Percentiles rank a stretch among this genome's conserved stretches.
Evolutionary conservation across 1,284 basidiomycete genomes (phyloP).

Genomic region (Ganoderma resinaceum): DNA sequence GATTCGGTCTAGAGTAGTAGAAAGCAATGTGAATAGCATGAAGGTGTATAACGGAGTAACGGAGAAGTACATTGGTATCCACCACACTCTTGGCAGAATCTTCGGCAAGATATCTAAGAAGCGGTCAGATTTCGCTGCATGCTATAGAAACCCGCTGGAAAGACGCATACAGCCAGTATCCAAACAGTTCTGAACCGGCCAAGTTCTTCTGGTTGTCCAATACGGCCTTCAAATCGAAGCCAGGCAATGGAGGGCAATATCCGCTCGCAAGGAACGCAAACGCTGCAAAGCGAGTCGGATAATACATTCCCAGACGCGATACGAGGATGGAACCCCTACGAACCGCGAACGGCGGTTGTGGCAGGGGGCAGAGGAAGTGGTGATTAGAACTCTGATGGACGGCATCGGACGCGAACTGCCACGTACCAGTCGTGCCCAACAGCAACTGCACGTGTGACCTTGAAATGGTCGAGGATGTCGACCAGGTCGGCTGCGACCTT

Average conservation of each 20-base stretch:
- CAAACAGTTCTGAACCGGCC: constrained; percentile 41
- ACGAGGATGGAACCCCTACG: constrained; percentile 48
- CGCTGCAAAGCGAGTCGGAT: constrained; percentile 48
- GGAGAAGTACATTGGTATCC: constrained; percentile 35
- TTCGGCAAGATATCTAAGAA: constrained; percentile 37
- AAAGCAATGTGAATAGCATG: not conserved
- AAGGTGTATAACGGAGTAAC: not conserved
- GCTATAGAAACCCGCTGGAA: too few relatives aligned
- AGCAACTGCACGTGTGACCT: constrained; percentile 44
- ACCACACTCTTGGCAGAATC: constrained; percentile 40
- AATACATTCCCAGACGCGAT: constrained; percentile 47
- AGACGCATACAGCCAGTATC: constrained; percentile 40
- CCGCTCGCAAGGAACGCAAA: constrained; percentile 51
- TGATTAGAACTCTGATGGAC: constrained; percentile 3
- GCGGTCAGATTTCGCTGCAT: too few relatives aligned
- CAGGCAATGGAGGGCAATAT: constrained; percentile 43
- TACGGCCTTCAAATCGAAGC: constrained; percentile 29
- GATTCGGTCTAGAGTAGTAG: constrained; percentile 37
- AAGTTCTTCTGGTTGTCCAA: constrained; percentile 51
- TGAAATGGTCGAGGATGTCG: constrained; percentile 53
- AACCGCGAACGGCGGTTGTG: not conserved
- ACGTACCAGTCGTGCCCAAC: constrained; percentile 59
- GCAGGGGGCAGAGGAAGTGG: too few relatives aligned
- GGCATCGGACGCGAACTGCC: not conserved
- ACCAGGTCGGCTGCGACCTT: constrained; percentile 51